Evolutionary conservation across 805 yeast species (phyloP), one percentile per base, ranked within the genome.

Genomic region (Starmera caribaea): DNA sequence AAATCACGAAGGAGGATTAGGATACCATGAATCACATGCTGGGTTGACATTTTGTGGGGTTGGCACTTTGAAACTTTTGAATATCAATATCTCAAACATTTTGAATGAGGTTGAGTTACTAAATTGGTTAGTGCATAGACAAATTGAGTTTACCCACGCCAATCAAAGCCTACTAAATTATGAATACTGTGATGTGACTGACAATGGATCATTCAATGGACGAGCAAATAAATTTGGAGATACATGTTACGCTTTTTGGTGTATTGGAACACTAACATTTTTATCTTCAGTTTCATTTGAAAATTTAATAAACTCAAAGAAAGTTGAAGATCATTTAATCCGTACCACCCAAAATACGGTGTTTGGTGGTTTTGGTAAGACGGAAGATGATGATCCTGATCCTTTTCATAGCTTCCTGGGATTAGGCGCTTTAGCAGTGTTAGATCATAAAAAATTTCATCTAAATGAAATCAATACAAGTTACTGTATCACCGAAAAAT

Each of bases 201-300:
- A 81, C 51, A 60, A 61, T 38, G 96, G 96, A 2, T 90, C 90
- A 0, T 78, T 84, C 54, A 85, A 87, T 57, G 97, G 97, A 1
- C 66, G 97, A 36, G 77, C 74, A n/a, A 86, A 86, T 56, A 88
- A 88, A 56, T 71, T 68, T 41, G 82, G 82, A 4, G 97, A 88
- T 58, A 81, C 95, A 0, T 88, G 97, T 62, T 88, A 88, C 53
- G 73, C 81, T 7, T 88, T 87, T 69, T 88, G 96, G 96, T 73
- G 76, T 35, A 50, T 76, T 13, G 89, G 75, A 2, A 65, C 85
- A 5, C 61, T 86, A 44, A 21, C 4, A 3, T 21, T 5, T 21
- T 21, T 21, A 21, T 21, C 6, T 7, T 21, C 26, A 5, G 48
- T 53, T 2, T 48, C 81, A 12, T 49, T 85, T 17, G 56, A 55